phyloP scores from a whole-genome alignment of 176 grass and related monocot species.

The Phyllostachys edulis region DNA sequence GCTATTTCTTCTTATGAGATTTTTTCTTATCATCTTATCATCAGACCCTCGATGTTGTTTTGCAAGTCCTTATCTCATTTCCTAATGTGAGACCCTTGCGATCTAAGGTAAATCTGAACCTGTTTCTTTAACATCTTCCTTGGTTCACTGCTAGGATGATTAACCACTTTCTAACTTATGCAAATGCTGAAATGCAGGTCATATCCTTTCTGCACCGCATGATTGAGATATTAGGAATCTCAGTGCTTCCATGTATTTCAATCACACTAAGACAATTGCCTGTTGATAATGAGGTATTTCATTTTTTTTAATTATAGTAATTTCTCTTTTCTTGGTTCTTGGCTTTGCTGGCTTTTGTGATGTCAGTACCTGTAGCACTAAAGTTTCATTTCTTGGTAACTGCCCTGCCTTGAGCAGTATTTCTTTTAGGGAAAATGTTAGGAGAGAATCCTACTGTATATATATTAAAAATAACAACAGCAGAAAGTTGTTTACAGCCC shows the following conservation, averaged over 20 bases:
- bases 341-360: slow-evolving; percentile 1
- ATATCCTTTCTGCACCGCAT: slow-evolving; percentile 94
- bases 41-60: slow-evolving; percentile 79
- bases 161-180: slow-evolving; percentile 23
- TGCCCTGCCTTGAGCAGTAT: not conserved
- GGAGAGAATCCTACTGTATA: not conserved
- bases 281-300: slow-evolving; percentile 77
- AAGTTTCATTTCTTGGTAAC: not conserved
- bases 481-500: not conserved
- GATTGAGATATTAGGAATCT: slow-evolving; percentile 87
- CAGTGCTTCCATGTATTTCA: slow-evolving; percentile 75
- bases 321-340: slow-evolving; percentile 25
- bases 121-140: slow-evolving; percentile 21
- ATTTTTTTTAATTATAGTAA: slow-evolving; percentile 1
- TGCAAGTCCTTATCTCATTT: slow-evolving; percentile 80
- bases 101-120: slow-evolving; percentile 63
- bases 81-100: slow-evolving; percentile 63
- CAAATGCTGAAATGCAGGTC: slow-evolving; percentile 55
- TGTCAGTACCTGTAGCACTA: slow-evolving; percentile 22
- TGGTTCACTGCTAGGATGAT: slow-evolving; percentile 31
- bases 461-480: slow-evolving; percentile 8
- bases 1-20: slow-evolving; percentile 16
- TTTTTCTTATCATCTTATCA: slow-evolving; percentile 25
- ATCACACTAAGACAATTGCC: slow-evolving; percentile 73
- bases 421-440: not conserved